Percentiles rank a stretch among this genome's conserved stretches.
phyloP scores from a whole-genome alignment of 371 early-diverging fungal genomes.

The Mortierella polycephala region DNA sequence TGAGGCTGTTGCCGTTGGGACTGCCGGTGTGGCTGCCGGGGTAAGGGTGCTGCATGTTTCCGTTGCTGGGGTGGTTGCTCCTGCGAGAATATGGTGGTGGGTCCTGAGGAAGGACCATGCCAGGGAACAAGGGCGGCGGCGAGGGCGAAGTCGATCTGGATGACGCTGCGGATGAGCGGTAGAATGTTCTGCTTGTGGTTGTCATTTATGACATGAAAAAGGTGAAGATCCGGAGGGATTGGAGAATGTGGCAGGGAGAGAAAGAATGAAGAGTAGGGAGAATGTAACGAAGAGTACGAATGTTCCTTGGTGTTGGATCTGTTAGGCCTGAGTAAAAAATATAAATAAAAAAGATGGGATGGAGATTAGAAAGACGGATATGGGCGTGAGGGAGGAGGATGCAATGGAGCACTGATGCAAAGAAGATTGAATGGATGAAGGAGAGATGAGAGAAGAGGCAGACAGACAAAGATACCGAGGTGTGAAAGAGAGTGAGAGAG shows the following conservation, averaged over 20 bases:
- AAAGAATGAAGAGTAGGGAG: not conserved
- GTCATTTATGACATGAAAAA: conserved; percentile 54
- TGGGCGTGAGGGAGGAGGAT: too few relatives aligned
- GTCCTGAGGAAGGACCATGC: conserved; percentile 53
- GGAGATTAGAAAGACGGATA: too few relatives aligned
- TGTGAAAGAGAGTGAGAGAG: too few relatives aligned
- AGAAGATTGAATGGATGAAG: too few relatives aligned
- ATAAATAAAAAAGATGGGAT: too few relatives aligned
- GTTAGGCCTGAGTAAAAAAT: too few relatives aligned
- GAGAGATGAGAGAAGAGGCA: too few relatives aligned
- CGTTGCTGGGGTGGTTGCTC: conserved; percentile 27
- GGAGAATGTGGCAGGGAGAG: not conserved
- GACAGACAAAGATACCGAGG: too few relatives aligned
- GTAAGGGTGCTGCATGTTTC: conserved; percentile 12
- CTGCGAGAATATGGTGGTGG: conserved; percentile 52
- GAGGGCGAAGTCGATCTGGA: conserved; percentile 54
- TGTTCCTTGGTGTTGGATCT: too few relatives aligned
- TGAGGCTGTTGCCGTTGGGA: conserved; percentile 40
- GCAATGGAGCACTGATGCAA: too few relatives aligned
- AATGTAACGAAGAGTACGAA: not conserved
- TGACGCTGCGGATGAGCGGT: conserved; percentile 56
- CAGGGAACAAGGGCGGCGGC: conserved; percentile 50
- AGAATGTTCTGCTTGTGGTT: conserved; percentile 38
- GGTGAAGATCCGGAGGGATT: not conserved
- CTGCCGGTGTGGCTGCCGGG: not conserved